These are phyloP conservation scores for Gypsophila paniculata DNA, from an alignment of 179 eudicot species.

Conservation along the genomic window DNA sequence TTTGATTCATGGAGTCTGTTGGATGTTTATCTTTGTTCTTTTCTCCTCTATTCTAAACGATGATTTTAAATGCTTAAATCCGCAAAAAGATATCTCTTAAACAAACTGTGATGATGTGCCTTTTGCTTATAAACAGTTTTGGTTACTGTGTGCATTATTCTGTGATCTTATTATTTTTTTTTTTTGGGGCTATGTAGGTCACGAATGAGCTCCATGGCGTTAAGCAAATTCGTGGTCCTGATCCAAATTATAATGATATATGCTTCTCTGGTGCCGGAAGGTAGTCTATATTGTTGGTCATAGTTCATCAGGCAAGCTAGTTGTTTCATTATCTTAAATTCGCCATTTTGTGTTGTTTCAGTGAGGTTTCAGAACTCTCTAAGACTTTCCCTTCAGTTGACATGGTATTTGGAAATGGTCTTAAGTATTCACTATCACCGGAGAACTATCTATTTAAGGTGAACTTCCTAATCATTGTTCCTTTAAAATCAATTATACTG, in stretches of 20 bases:
- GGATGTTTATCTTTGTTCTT: background rate
- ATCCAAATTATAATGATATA: slow-evolving; percentile 78
- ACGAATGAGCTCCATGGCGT: slow-evolving; percentile 51
- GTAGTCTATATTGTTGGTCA: slow-evolving; percentile 33
- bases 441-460: slow-evolving; percentile 95
- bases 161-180: background rate
- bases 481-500: background rate
- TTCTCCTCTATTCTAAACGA: background rate
- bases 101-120: background rate
- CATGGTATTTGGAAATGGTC: slow-evolving; percentile 73
- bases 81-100: too few relatives aligned
- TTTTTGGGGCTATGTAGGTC: slow-evolving; percentile 42
- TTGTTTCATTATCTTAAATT: slow-evolving; percentile 14
- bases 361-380: slow-evolving; percentile 60
- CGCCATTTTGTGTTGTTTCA: slow-evolving; percentile 35
- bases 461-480: slow-evolving; percentile 7
- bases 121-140: background rate
- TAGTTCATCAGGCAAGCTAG: background rate
- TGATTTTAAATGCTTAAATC: background rate
- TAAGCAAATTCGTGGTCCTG: slow-evolving; percentile 73
- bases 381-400: slow-evolving; percentile 79
- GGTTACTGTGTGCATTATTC: background rate
- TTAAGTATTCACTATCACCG: slow-evolving; percentile 65
- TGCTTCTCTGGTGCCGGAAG: slow-evolving; percentile 94
- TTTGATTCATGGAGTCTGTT: too few relatives aligned